phyloP scores from a whole-genome alignment of 768 basidiomycete genomes.

The Russula brevipes region DNA sequence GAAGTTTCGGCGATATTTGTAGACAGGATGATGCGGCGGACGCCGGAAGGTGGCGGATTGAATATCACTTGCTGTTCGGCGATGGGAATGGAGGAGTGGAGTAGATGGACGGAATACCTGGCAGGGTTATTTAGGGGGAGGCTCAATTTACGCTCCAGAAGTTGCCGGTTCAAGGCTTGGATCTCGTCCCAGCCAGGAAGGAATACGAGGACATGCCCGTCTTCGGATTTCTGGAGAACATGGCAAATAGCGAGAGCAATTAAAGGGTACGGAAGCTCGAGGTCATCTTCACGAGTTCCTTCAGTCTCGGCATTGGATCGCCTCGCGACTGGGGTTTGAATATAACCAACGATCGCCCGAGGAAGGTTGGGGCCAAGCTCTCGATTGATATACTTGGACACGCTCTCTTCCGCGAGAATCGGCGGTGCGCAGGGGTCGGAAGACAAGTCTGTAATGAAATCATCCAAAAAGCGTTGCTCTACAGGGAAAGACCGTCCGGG shows the following conservation, averaged over 20 bases:
- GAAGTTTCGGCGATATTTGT: constrained; percentile 97
- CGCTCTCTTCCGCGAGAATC: constrained; percentile 67
- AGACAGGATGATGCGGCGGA: constrained; percentile 83
- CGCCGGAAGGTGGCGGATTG: constrained; percentile 67
- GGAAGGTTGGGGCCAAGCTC: constrained; percentile 47
- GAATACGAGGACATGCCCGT: constrained; percentile 88
- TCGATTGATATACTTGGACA: constrained; percentile 63
- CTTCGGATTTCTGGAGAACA: constrained; percentile 64
- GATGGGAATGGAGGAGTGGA: constrained; percentile 87
- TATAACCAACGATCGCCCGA: constrained; percentile 19
- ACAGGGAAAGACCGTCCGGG: constrained; percentile 95
- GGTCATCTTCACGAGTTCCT: constrained; percentile 46
- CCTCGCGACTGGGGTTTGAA: constrained; percentile 17
- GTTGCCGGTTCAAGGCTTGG: constrained; percentile 55
- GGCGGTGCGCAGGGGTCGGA: constrained; percentile 42
- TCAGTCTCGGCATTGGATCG: constrained; percentile 15
- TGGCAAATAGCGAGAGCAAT: constrained; percentile 78
- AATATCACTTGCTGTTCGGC: constrained; percentile 88
- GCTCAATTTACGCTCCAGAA: constrained; percentile 48
- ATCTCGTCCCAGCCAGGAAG: constrained; percentile 95
- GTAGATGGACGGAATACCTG: constrained; percentile 65
- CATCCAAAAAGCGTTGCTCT: constrained; percentile 72
- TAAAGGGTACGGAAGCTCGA: constrained; percentile 76
- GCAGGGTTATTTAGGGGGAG: constrained; percentile 54
- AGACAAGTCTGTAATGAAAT: constrained; percentile 54